A percentile compares a stretch with the other conserved stretches of the same genome.
Evolutionary conservation across 257 asterid species (phyloP).

Genomic region (Cinchona pubescens): DNA sequence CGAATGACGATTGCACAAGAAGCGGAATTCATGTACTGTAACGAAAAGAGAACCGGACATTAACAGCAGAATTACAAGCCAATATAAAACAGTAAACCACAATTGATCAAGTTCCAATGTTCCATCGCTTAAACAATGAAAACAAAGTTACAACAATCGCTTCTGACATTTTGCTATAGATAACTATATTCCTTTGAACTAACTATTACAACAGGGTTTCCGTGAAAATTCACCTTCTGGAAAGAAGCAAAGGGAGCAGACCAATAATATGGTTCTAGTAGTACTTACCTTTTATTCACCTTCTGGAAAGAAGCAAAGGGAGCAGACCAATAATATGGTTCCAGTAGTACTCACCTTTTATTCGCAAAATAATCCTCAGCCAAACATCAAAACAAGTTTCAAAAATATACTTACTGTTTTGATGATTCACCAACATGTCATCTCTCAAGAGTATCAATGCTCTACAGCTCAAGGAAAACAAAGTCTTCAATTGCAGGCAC

Average conservation of each 20-base stretch:
- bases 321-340: not conserved
- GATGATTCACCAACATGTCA: not conserved
- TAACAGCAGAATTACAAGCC: not conserved
- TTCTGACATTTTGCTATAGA: not conserved
- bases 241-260: not conserved
- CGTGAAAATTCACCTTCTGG: not conserved
- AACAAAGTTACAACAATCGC: not conserved
- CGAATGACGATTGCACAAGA: too few species aligned
- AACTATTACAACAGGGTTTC: not conserved
- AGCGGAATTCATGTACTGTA: not conserved
- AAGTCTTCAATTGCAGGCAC: constrained; percentile 84
- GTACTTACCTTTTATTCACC: not conserved
- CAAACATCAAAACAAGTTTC: not conserved
- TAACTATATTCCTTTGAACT: not conserved
- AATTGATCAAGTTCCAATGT: not conserved
- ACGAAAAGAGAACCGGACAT: not conserved
- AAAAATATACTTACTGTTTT: not conserved
- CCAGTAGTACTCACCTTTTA: not conserved
- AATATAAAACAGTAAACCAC: not conserved
- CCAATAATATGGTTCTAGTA: not conserved
- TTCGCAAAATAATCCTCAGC: not conserved
- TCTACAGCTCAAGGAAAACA: constrained; percentile 69
- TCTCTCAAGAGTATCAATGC: not conserved
- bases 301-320: not conserved
- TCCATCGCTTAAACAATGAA: not conserved